These are phyloP conservation scores for Eutrema salsugineum DNA, from an alignment of 441 rosid species.

Conservation along the genomic window DNA sequence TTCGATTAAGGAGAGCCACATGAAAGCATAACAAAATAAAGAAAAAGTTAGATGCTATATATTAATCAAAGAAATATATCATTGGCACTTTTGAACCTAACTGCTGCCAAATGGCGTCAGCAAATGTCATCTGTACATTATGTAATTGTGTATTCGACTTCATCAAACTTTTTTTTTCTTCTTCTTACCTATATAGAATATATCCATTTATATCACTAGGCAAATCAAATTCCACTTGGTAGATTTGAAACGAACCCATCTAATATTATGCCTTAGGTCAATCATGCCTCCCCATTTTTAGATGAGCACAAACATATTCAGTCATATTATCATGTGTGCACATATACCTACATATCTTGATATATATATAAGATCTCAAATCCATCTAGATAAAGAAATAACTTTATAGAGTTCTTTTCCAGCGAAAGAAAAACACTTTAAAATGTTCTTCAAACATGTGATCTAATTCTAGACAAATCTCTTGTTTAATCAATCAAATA, in stretches of 20 bases:
- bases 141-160: background rate
- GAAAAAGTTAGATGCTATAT: background rate
- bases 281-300: background rate
- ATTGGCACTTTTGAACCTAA: constrained; percentile 29
- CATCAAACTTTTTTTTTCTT: background rate
- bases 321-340: constrained; percentile 4
- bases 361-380: constrained; percentile 2
- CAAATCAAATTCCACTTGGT: constrained; percentile 8
- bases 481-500: constrained; percentile 15
- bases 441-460: constrained; percentile 16
- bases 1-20: constrained; percentile 18
- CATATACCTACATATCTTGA: background rate
- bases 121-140: background rate
- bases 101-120: constrained; percentile 21
- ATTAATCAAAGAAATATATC: constrained; percentile 23
- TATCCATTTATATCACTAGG: background rate
- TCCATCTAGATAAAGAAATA: constrained; percentile 11
- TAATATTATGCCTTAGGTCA: background rate
- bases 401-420: background rate
- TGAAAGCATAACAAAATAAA: background rate
- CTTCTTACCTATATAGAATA: background rate
- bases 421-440: background rate
- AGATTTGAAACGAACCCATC: background rate
- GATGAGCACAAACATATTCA: constrained; percentile 13
- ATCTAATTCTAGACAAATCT: constrained; percentile 14